These are phyloP conservation scores for Rhynchospora tenuis DNA, from an alignment of 176 grass and related monocot species.

Conservation along the genomic window DNA sequence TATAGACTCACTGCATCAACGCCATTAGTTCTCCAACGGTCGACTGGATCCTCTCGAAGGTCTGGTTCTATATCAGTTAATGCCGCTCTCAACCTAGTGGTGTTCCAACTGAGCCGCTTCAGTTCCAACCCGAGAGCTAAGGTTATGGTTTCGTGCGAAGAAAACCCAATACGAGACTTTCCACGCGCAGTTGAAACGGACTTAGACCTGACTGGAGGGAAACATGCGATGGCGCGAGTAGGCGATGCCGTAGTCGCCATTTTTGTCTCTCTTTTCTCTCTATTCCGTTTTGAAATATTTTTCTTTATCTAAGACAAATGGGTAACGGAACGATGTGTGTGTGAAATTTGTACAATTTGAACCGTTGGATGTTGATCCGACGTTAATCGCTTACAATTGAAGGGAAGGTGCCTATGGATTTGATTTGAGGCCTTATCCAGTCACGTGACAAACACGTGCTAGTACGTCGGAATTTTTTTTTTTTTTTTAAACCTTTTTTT, in stretches of 20 bases:
- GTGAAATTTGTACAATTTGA: neutral
- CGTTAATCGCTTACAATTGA: neutral
- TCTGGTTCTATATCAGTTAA: constrained; percentile 82
- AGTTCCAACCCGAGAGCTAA: neutral
- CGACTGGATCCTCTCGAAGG: constrained; percentile 67
- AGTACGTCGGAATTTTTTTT: neutral
- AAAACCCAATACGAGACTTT: neutral
- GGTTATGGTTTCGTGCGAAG: neutral
- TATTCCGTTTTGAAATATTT: neutral
- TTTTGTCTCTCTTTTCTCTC: neutral
- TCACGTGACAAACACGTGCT: neutral
- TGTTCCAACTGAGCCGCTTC: neutral
- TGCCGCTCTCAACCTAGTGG: neutral
- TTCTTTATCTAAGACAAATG: neutral
- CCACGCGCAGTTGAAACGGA: neutral
- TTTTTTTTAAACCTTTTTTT: no score
- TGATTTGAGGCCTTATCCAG: constrained; percentile 1
- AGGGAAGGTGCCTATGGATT: neutral
- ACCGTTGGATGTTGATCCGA: constrained; percentile 8
- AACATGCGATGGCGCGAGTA: neutral
- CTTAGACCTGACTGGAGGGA: neutral
- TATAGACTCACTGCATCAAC: constrained; percentile 39
- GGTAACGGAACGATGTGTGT: neutral
- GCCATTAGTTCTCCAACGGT: constrained; percentile 64
- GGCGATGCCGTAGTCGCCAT: constrained; percentile 12